Conservation (phyloP, 2,329 filamentous ascomycete species). For the Cercospora sp. region DNA sequence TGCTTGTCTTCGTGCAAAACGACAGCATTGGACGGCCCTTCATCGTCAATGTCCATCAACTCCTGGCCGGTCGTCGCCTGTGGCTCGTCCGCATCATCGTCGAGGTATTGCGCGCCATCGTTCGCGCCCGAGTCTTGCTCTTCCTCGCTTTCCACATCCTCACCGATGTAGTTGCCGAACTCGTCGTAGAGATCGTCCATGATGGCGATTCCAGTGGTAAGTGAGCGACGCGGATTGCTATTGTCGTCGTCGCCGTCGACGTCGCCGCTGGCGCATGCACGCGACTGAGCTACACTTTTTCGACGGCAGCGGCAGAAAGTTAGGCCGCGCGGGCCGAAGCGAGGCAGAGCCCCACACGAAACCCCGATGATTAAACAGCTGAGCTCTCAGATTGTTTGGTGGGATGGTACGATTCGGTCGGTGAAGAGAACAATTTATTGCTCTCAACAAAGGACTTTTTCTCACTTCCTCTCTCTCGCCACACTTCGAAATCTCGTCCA, state of each 20-base stretch:
- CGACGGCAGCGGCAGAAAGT: constrained; percentile 2
- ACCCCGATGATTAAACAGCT: constrained; percentile 1
- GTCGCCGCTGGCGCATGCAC: constrained; percentile 9
- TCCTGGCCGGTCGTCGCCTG: constrained; percentile 66
- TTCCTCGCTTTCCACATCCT: constrained; percentile 83
- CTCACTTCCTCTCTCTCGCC: not conserved
- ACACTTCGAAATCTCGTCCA: not conserved
- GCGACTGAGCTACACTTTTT: constrained; percentile 16
- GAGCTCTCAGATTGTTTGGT: constrained; percentile 5
- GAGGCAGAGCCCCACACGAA: not conserved
- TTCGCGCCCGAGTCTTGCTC: constrained; percentile 77
- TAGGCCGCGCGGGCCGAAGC: not conserved
- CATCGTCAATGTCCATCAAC: constrained; percentile 90
- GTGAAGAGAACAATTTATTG: constrained; percentile 1
- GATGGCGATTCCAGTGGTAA: constrained; percentile 34
- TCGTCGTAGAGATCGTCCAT: constrained; percentile 99
- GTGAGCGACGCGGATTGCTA: not conserved
- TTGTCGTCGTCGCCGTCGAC: constrained; percentile 11
- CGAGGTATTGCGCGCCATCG: constrained; percentile 76
- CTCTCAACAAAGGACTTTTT: constrained; percentile 2
- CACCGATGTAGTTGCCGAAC: constrained; percentile 99
- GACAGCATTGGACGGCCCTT: constrained; percentile 93
- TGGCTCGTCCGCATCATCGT: constrained; percentile 64
- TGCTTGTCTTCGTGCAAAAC: constrained; percentile 98
- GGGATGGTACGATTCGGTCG: constrained; percentile 3